Conservation (phyloP, 805 yeast species). For the Hanseniaspora taiwanica region DNA sequence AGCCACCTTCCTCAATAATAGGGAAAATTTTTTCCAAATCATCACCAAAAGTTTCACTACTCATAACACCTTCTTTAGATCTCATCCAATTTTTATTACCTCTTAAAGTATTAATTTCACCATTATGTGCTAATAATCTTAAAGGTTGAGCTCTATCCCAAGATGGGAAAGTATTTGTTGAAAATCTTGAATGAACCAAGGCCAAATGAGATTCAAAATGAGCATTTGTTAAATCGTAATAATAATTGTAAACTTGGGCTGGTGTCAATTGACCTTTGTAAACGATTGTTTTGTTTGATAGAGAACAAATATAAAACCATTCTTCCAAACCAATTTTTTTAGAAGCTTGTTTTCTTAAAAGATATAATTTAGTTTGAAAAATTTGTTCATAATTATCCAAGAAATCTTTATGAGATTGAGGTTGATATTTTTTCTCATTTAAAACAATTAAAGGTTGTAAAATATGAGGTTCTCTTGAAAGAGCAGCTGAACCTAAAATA, state of each 20-base stretch:
- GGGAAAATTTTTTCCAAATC: constrained; percentile 86
- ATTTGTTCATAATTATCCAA: constrained; percentile 32
- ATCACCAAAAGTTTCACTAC: constrained; percentile 74
- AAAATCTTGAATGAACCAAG: constrained; percentile 90
- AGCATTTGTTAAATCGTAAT: constrained; percentile 82
- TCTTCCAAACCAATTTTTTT: constrained; percentile 88
- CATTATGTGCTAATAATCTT: constrained; percentile 95
- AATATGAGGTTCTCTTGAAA: constrained; percentile 82
- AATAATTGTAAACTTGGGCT: constrained; percentile 86
- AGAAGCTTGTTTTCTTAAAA: constrained; percentile 79
- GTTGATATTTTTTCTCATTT: constrained; percentile 31
- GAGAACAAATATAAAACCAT: constrained; percentile 94
- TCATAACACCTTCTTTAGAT: constrained; percentile 95
- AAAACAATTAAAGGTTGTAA: constrained; percentile 88
- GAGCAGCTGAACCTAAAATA: constrained; percentile 86
- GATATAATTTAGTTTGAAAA: constrained; percentile 74
- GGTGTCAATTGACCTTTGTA: constrained; percentile 98
- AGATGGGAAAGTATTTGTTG: constrained; percentile 97
- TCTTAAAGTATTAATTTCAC: constrained; percentile 93
- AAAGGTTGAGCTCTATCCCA: constrained; percentile 99
- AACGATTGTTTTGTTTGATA: constrained; percentile 79
- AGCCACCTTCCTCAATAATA: constrained; percentile 95
- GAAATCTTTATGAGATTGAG: constrained; percentile 36
- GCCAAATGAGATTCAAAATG: constrained; percentile 94
- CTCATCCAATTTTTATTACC: constrained; percentile 99